Evolutionary conservation across 1,284 basidiomycete genomes (phyloP), one percentile per base, ranked within the genome.

Genomic region (Puccinia triticina): DNA sequence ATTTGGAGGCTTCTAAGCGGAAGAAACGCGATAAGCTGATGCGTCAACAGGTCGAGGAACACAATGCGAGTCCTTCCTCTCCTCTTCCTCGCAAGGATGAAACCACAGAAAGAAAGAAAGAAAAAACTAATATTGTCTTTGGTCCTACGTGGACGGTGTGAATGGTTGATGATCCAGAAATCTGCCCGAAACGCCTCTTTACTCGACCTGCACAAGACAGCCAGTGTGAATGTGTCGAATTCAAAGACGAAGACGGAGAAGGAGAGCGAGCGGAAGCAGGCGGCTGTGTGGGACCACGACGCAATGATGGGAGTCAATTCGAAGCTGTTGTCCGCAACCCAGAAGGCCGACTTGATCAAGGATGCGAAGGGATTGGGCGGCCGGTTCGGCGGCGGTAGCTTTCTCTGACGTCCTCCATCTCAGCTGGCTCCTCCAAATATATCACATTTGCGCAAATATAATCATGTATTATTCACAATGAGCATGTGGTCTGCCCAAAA

Each of bases 251-350:
- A 85, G 72, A 86, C 87, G 73, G 83, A 85, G 37, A 84, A 84
- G 11, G 89, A 89, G 16, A 87, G 88, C 8, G 88, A 91, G 18
- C 90, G 91, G 46, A 90, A 89, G 69, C 88, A 90, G 0, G 88
- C 90, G 0, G 92, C 86, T 0, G 93, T 96, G 61, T 97, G 95
- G 95, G 94, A 97, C 85, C 93, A 93, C 85, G 89, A 91, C 57
- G 89, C 93, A 32, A 94, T 95, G 87, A 95, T 97, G 94, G 90
- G 90, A 3, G 86, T 95, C 18, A 91, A 91, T 5, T 95, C 95
- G 7, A 88, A 93, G 75, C 88, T 96, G 55, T 92, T 97, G 92
- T 93, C 93, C 85, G 94, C 95, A 84, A 90, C 89, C 82, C 91
- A 93, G 86, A 89, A 95, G 81, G 89, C 90, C 78, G 91, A 91